A percentile compares a stretch with the other conserved stretches of the same genome.
phyloP scores from a whole-genome alignment of 768 basidiomycete genomes.

The Calocybe indica region DNA sequence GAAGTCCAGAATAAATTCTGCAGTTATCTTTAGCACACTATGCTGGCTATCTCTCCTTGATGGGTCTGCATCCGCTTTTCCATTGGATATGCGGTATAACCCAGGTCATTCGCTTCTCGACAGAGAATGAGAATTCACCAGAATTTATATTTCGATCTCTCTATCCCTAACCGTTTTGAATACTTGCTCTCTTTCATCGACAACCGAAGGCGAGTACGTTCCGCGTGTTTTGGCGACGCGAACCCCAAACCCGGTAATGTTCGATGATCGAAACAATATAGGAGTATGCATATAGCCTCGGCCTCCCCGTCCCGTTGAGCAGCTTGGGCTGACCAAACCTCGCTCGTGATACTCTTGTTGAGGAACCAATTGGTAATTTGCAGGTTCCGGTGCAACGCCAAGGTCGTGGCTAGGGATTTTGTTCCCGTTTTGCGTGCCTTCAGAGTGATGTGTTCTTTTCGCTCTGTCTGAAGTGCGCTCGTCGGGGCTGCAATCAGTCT shows the following conservation, averaged over 20 bases:
- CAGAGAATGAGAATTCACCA: conserved; percentile 17
- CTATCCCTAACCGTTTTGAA: conserved; percentile 15
- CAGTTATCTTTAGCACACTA: conserved; percentile 26
- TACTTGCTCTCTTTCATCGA: conserved; percentile 14
- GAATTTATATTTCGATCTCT: conserved; percentile 25
- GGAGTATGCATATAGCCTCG: conserved; percentile 7
- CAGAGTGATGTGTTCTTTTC: too few relatives aligned
- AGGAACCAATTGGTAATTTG: too few relatives aligned
- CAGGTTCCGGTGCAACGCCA: too few relatives aligned
- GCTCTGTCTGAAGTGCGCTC: too few relatives aligned
- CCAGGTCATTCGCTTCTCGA: conserved; percentile 8
- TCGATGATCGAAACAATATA: conserved; percentile 24
- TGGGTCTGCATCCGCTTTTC: conserved; percentile 32
- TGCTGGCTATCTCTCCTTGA: conserved; percentile 22
- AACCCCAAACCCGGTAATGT: conserved; percentile 22
- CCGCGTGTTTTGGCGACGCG: conserved; percentile 21
- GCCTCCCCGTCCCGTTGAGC: too few relatives aligned
- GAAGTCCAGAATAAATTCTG: conserved; percentile 23
- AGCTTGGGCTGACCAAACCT: too few relatives aligned
- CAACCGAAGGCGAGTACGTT: conserved; percentile 11
- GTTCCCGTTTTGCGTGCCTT: too few relatives aligned
- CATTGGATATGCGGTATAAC: conserved; percentile 31
- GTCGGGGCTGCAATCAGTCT: too few relatives aligned
- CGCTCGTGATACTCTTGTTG: too few relatives aligned
- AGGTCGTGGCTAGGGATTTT: too few relatives aligned